Conservation (phyloP, 495 filamentous ascomycete species). For the Xylaria bambusicola region DNA sequence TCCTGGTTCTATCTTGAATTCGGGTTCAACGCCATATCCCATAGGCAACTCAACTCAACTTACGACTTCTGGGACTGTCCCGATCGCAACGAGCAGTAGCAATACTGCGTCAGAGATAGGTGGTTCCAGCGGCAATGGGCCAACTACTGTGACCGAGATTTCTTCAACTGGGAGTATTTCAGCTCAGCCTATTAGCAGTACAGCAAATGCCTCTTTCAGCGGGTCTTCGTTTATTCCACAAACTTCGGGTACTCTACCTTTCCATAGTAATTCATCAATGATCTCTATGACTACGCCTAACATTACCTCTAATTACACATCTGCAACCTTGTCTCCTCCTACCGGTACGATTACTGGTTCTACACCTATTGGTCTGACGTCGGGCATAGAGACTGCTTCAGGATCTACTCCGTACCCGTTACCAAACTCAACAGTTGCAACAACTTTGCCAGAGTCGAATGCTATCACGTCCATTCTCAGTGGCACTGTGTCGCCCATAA, state of each 20-base stretch:
- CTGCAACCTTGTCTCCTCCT: not conserved
- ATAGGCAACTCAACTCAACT: not conserved
- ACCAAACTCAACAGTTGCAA: not conserved
- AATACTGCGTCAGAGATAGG: not conserved
- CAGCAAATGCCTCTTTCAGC: not conserved
- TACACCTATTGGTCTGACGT: not conserved
- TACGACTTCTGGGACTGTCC: not conserved
- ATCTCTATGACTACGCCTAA: not conserved
- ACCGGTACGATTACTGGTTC: not conserved
- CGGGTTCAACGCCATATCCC: not conserved
- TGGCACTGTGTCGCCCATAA: not conserved
- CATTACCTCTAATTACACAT: not conserved
- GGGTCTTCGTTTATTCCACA: not conserved
- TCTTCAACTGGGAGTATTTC: slow-evolving; percentile 8
- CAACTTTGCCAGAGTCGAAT: not conserved
- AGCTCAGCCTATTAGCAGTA: not conserved
- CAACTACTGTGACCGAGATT: slow-evolving; percentile 8
- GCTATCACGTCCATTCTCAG: not conserved
- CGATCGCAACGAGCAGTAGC: not conserved
- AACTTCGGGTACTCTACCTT: not conserved
- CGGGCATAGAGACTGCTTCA: not conserved
- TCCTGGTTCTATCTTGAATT: not conserved
- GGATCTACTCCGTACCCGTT: not conserved
- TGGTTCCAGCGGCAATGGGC: not conserved
- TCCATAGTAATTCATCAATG: not conserved